Conservation (phyloP, 2,329 filamentous ascomycete species). For the Rhytidhysteron rufulum region DNA sequence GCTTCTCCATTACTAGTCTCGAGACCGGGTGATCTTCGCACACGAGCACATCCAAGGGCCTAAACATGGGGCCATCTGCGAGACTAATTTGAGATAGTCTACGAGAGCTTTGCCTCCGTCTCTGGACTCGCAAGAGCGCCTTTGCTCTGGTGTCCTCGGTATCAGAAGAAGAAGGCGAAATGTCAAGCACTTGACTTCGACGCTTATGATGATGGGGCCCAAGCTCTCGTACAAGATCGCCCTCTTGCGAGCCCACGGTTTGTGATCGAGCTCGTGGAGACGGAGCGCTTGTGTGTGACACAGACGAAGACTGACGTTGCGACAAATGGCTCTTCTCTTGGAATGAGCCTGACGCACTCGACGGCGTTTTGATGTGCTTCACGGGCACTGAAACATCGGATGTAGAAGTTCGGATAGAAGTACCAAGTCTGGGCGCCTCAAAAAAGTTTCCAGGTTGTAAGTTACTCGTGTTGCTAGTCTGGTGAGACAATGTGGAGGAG, state of each 20-base stretch:
- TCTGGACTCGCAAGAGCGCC: constrained; percentile 84
- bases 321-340: constrained; percentile 34
- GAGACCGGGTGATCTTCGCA: constrained; percentile 98
- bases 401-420: constrained; percentile 48
- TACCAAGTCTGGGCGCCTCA: constrained; percentile 63
- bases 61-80: constrained; percentile 78
- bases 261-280: constrained; percentile 73
- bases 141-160: constrained; percentile 93
- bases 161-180: constrained; percentile 95
- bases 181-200: constrained; percentile 89
- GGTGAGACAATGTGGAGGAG: constrained; percentile 77
- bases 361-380: constrained; percentile 42
- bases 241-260: constrained; percentile 91
- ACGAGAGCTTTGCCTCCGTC: constrained; percentile 91
- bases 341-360: constrained; percentile 47
- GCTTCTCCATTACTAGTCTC: constrained; percentile 96
- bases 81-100: constrained; percentile 88
- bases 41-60: constrained; percentile 88
- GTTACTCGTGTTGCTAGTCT: constrained; percentile 57
- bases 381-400: constrained; percentile 53
- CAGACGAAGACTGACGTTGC: constrained; percentile 27
- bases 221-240: constrained; percentile 69
- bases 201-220: constrained; percentile 73
- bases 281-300: constrained; percentile 32
- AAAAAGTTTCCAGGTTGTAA: constrained; percentile 69